A percentile compares a stretch with the other conserved stretches of the same genome.
These are phyloP conservation scores for Setaria viridis DNA, from an alignment of 202 grass and related monocot genomes.

Conservation along the genomic window DNA sequence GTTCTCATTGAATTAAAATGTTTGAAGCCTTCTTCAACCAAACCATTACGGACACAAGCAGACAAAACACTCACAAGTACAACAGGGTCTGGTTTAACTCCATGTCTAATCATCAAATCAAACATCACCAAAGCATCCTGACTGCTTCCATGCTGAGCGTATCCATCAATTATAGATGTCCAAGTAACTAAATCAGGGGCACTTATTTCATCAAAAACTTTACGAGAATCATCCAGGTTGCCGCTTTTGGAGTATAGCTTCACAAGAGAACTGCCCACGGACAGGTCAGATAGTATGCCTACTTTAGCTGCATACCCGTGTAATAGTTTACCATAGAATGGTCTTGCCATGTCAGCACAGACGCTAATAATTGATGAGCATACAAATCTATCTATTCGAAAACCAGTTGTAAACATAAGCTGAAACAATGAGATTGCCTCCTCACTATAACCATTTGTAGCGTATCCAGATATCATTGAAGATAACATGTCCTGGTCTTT, in stretches of 20 bases:
- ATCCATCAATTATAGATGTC: constrained; percentile 76
- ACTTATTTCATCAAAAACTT: constrained; percentile 68
- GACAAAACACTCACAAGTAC: constrained; percentile 60
- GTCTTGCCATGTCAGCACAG: constrained; percentile 47
- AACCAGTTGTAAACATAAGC: constrained; percentile 52
- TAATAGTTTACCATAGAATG: constrained; percentile 53
- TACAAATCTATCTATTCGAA: constrained; percentile 54
- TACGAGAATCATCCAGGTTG: constrained; percentile 61
- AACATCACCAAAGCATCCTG: constrained; percentile 60
- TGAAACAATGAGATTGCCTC: constrained; percentile 66
- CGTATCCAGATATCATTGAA: constrained; percentile 74
- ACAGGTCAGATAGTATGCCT: constrained; percentile 58
- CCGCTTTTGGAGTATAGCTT: constrained; percentile 77
- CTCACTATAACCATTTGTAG: constrained; percentile 51
- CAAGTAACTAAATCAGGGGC: constrained; percentile 66
- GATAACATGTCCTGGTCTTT: constrained; percentile 59
- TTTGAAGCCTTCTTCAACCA: constrained; percentile 63
- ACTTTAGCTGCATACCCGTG: constrained; percentile 59
- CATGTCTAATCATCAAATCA: constrained; percentile 56
- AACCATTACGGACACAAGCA: constrained; percentile 69
- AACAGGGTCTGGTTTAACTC: constrained; percentile 58
- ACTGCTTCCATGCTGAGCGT: constrained; percentile 70
- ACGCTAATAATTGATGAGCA: constrained; percentile 62
- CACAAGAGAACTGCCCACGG: constrained; percentile 67
- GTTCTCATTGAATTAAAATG: constrained; percentile 72